Percentiles rank a stretch among this genome's conserved stretches.
Conservation (phyloP, 495 filamentous ascomycete species). For the Rostrohypoxylon terebratum region DNA sequence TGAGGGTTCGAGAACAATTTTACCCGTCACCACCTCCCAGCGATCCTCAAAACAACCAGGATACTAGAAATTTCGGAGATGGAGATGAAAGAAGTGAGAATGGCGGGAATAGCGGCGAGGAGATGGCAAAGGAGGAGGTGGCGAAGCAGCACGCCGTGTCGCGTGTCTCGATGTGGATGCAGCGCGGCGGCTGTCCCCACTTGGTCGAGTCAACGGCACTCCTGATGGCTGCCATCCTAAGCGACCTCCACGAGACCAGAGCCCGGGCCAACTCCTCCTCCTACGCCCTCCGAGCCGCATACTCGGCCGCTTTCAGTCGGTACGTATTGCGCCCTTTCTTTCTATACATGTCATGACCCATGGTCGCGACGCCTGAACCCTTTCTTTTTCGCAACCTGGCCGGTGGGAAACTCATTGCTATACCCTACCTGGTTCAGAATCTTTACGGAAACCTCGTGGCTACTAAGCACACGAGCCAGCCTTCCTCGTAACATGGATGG, state of each 20-base stretch:
- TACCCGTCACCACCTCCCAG: constrained; percentile 59
- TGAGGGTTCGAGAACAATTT: constrained; percentile 73
- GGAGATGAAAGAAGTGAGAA: constrained; percentile 25
- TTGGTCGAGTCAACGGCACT: constrained; percentile 84
- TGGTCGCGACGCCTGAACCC: neutral
- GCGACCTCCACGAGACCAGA: constrained; percentile 66
- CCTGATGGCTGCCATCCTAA: constrained; percentile 77
- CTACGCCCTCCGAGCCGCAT: constrained; percentile 60
- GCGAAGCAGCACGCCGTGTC: constrained; percentile 56
- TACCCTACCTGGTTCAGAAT: neutral
- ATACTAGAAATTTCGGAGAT: constrained; percentile 11
- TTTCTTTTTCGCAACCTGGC: neutral
- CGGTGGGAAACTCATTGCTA: neutral
- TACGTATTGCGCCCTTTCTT: constrained; percentile 45
- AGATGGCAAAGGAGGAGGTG: constrained; percentile 17
- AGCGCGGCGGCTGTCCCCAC: constrained; percentile 81
- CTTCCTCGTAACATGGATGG: neutral
- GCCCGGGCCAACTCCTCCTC: constrained; percentile 50
- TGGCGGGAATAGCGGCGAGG: constrained; percentile 15
- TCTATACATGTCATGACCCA: constrained; percentile 4
- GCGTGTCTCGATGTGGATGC: constrained; percentile 66
- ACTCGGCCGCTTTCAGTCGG: constrained; percentile 63
- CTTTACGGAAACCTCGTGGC: neutral
- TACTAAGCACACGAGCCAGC: neutral
- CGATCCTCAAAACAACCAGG: constrained; percentile 20